Percentiles rank a stretch among this genome's conserved stretches.
These are phyloP conservation scores for Thoreauomyces humboldtii DNA, from an alignment of 192 early-diverging fungal genomes.

Conservation along the genomic window DNA sequence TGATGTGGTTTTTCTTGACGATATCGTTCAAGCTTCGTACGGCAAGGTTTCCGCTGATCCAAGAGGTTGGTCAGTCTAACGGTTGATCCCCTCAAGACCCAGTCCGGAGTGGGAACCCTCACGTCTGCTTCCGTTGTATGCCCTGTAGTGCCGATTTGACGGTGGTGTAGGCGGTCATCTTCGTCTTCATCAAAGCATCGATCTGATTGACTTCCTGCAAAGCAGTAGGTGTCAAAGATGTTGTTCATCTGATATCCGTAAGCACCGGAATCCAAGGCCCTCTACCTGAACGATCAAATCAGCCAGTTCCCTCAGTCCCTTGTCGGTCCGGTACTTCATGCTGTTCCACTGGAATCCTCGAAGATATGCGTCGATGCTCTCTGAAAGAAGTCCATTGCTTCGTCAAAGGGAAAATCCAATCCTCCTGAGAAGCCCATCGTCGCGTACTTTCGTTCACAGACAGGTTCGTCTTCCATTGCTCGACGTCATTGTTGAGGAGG, in stretches of 20 bases:
- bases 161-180: conserved; percentile 81
- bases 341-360: conserved; percentile 92
- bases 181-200: conserved; percentile 87
- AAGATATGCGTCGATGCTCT: conserved; percentile 84
- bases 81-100: background rate
- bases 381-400: conserved; percentile 34
- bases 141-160: conserved; percentile 78
- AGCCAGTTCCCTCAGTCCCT: conserved; percentile 81
- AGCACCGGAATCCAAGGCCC: no score
- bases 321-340: conserved; percentile 94
- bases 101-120: conserved; percentile 18
- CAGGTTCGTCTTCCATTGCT: conserved; percentile 63
- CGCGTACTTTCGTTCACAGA: conserved; percentile 82
- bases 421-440: background rate
- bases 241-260: no score
- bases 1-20: conserved; percentile 89
- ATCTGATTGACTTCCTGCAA: conserved; percentile 80
- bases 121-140: conserved; percentile 83
- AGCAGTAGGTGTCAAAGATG: no score
- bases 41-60: conserved; percentile 71
- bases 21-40: conserved; percentile 82
- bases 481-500: conserved; percentile 65
- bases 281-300: conserved; percentile 73
- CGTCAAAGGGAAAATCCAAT: background rate
- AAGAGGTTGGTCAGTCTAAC: background rate